Base-by-base conservation (phyloP, 2,329 filamentous ascomycete genomes). In the Tolypocladium album region DNA sequence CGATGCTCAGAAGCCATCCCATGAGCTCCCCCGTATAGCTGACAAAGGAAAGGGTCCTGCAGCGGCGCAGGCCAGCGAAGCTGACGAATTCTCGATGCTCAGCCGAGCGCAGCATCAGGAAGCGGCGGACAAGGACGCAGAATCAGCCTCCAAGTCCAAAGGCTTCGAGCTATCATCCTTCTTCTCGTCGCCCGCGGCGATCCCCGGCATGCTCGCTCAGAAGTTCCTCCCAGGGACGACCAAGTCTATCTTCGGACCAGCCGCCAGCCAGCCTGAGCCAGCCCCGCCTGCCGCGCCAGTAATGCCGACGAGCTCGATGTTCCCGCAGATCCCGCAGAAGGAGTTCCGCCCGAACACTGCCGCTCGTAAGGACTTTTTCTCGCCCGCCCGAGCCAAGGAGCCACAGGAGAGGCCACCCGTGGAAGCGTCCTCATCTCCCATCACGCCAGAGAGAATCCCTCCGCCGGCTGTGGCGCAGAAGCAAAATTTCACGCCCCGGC, bases 141-240 rank as follows among this genome's bases (percentile, higher is more conserved):
- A 66, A 43, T 67, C 67, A 20, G 66, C 62, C 3, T 64, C 64
- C 12, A 72, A 72, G 57, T 63, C 69, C 8, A 72, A 67, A 43
- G 71, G 71, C 27, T 78, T 80, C 58, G 78, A 84, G 58, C 71
- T 85, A 2, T 76, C 79, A 7, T 74, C 76, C 9, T 85, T 85
- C 67, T 85, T 85, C 67, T 85, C 82, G 0, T 85, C 82, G 3
- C 82, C 82, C 0, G 76, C 78, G 5, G 67, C 70, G 1, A 69
- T 77, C 45, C 73, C 74, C 24, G 71, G 68, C 34, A 69, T 71
- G 63, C 55, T 74, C 42, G 71, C 67, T 2, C 66, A 68, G 7
- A 73, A 72, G 58, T 60, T 72, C 15, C 65, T 70, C n/a, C 66
- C 69, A 20, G 59, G 59, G 11, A 70, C 66, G 60, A 61, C 66